Evolutionary conservation across 164 flowering plant genomes (phyloP).

Genomic region (Tetrastigma voinierianum): DNA sequence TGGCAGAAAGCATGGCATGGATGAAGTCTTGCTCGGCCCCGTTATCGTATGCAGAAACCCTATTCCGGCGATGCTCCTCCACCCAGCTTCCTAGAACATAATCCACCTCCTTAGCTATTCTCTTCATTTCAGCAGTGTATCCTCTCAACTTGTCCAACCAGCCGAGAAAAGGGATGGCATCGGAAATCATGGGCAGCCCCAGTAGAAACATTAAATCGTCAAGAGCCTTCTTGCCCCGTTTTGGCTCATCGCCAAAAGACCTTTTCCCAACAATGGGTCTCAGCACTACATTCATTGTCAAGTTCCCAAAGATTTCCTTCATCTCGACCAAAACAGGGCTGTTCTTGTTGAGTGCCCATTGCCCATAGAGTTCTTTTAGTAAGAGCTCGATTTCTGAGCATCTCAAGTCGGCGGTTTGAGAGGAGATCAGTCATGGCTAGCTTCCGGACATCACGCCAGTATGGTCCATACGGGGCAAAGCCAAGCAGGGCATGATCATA

Average conservation of each 20-base stretch:
- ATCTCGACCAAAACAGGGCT: no score
- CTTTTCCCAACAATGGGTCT: conserved; percentile 13
- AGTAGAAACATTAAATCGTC: conserved; percentile 9
- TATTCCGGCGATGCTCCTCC: conserved; percentile 24
- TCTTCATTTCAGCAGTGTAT: conserved; percentile 25
- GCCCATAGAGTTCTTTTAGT: no score
- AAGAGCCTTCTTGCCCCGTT: conserved; percentile 10
- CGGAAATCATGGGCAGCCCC: conserved; percentile 24
- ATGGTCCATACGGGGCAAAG: no score
- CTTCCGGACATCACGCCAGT: no score
- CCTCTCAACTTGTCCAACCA: conserved; percentile 38
- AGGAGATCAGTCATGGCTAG: no score
- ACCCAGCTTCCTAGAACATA: conserved; percentile 17
- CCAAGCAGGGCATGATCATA: no score
- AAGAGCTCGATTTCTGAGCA: no score
- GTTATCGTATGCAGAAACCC: background rate
- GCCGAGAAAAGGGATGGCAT: conserved; percentile 30
- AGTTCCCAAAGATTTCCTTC: no score
- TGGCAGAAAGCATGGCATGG: conserved; percentile 20
- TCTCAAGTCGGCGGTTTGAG: no score
- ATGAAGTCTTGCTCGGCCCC: conserved; percentile 27
- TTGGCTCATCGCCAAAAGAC: conserved; percentile 16
- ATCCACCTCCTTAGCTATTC: conserved; percentile 23
- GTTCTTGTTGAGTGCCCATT: no score
- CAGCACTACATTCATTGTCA: no score